Evolutionary conservation across 345 rosid species (phyloP).

Genomic region (Euphorbia peplus): DNA sequence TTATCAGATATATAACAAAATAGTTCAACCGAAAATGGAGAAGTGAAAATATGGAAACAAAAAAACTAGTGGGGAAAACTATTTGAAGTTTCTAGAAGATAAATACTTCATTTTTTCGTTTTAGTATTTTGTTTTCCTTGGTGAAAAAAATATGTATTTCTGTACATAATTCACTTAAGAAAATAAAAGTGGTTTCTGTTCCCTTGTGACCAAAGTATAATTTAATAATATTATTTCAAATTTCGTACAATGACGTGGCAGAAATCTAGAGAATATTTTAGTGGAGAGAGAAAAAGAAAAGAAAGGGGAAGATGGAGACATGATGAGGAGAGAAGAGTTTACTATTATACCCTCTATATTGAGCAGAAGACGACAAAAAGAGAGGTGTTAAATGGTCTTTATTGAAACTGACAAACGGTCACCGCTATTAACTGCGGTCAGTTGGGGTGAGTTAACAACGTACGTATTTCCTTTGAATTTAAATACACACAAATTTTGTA

Average conservation of each 20-base stretch:
- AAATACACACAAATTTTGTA: too few species aligned
- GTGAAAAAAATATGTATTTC: not conserved
- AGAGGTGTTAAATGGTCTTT: not conserved
- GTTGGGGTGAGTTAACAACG: constrained; percentile 14
- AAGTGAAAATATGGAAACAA: too few species aligned
- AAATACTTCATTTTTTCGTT: too few species aligned
- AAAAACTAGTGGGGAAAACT: too few species aligned
- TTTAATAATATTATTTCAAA: too few species aligned
- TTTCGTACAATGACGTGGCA: not conserved
- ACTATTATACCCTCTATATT: constrained; percentile 4
- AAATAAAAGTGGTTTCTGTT: not conserved
- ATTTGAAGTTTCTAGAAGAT: not conserved
- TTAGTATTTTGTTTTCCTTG: too few species aligned
- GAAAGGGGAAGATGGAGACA: not conserved
- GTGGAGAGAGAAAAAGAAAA: not conserved
- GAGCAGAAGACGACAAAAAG: constrained; percentile 17
- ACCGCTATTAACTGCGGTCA: constrained; percentile 12
- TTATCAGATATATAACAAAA: too few species aligned
- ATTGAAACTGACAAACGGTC: constrained; percentile 19
- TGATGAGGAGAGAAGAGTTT: not conserved
- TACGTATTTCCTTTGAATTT: too few species aligned
- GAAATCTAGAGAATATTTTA: not conserved
- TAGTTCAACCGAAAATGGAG: too few species aligned
- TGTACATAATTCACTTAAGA: not conserved
- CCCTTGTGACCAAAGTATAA: not conserved